phyloP scores from a whole-genome alignment of 2,329 filamentous ascomycete genomes.

The Aureobasidium sp. region DNA sequence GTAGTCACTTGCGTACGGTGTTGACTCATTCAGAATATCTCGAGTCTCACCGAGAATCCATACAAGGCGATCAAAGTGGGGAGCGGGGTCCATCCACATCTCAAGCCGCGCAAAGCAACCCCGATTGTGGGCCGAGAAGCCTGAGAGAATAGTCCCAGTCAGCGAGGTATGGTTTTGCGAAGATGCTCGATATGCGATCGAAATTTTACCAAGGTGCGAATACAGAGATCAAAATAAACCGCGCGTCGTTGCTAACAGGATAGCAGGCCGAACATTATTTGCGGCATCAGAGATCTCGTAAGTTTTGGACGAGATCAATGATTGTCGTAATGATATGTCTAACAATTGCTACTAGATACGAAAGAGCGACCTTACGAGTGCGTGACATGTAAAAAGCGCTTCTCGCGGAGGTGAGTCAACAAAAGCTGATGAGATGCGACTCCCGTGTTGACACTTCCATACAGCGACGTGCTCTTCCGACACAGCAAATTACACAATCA shows the following conservation, averaged over 20 bases:
- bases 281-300: constrained; percentile 49
- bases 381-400: constrained; percentile 47
- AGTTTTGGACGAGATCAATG: constrained; percentile 22
- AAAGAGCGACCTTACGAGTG: constrained; percentile 50
- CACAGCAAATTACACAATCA: constrained; percentile 46
- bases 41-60: background rate
- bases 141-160: background rate
- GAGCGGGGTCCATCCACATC: constrained; percentile 6
- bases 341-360: constrained; percentile 36
- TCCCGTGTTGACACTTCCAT: constrained; percentile 17
- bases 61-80: background rate
- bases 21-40: background rate
- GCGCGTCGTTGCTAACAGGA: background rate
- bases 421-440: background rate
- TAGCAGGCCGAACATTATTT: constrained; percentile 45
- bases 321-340: constrained; percentile 19
- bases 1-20: background rate
- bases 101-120: constrained; percentile 4
- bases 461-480: constrained; percentile 44
- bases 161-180: constrained; percentile 17
- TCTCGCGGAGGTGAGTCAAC: constrained; percentile 43
- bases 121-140: background rate
- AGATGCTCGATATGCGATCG: constrained; percentile 38
- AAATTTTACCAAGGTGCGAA: constrained; percentile 43
- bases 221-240: background rate